These are phyloP conservation scores for Noccaea bulbosa DNA, from an alignment of 345 rosid genomes.

Conservation along the genomic window DNA sequence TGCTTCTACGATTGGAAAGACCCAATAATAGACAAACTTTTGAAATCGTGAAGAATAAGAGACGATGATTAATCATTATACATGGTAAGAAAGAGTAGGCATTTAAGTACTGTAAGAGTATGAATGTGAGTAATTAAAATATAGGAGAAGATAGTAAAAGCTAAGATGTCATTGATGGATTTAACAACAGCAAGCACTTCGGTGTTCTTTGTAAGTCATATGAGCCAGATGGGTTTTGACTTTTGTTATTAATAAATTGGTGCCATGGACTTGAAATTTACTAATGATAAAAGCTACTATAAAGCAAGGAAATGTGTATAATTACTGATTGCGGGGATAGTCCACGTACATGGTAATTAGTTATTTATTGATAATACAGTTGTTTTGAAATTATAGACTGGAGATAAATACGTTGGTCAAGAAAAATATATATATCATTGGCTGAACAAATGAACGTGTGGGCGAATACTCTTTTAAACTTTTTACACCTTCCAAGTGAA, in stretches of 20 bases:
- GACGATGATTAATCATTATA: conserved; percentile 59
- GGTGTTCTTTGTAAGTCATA: conserved; percentile 23
- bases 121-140: conserved; percentile 35
- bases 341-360: conserved; percentile 22
- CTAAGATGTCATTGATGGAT: conserved; percentile 29
- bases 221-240: conserved; percentile 21
- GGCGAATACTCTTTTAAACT: conserved; percentile 10
- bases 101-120: conserved; percentile 33
- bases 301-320: conserved; percentile 30
- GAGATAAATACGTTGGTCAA: neutral
- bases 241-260: conserved; percentile 6
- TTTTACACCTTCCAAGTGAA: conserved; percentile 16
- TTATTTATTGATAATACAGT: conserved; percentile 9
- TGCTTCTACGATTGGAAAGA: conserved; percentile 30
- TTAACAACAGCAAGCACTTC: conserved; percentile 22
- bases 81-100: conserved; percentile 46
- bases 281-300: conserved; percentile 1
- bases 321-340: conserved; percentile 28
- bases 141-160: conserved; percentile 39
- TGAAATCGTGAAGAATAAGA: conserved; percentile 45
- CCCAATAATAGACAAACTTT: neutral
- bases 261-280: conserved; percentile 20
- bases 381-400: conserved; percentile 7
- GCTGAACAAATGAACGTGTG: conserved; percentile 25
- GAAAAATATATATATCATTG: conserved; percentile 1